Evolutionary conservation across 257 asterid species (phyloP).

Genomic region (Leonotis leonurus): DNA sequence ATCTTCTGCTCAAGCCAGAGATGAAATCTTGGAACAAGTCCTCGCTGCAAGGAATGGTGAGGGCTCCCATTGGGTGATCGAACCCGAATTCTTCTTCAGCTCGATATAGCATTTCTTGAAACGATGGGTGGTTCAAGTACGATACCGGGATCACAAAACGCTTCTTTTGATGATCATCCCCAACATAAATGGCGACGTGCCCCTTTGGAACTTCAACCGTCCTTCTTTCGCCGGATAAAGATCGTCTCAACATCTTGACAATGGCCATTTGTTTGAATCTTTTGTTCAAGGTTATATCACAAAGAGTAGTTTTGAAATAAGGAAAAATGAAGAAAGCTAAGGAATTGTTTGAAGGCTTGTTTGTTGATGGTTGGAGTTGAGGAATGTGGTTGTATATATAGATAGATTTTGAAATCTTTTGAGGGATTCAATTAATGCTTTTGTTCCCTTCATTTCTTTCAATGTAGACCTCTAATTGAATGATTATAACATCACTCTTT

Average conservation of each 20-base stretch:
- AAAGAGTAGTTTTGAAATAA: too few species aligned
- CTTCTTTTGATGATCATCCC: slow-evolving; percentile 5
- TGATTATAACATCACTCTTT: too few species aligned
- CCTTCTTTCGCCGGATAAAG: slow-evolving; percentile 9
- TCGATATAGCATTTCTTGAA: slow-evolving; percentile 25
- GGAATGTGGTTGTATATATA: too few species aligned
- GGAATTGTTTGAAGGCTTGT: too few species aligned
- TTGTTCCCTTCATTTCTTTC: too few species aligned
- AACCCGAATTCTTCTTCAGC: slow-evolving; percentile 32
- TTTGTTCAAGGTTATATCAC: too few species aligned
- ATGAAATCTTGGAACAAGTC: slow-evolving; percentile 15
- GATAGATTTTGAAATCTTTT: too few species aligned
- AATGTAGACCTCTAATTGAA: too few species aligned
- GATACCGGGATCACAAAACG: slow-evolving; percentile 12
- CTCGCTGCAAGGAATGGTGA: slow-evolving; percentile 27
- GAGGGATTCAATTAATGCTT: too few species aligned
- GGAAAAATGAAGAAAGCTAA: too few species aligned
- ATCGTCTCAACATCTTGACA: too few species aligned
- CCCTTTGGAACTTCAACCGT: slow-evolving; percentile 12
- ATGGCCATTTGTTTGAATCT: slow-evolving; percentile 16
- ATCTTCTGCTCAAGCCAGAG: neutral
- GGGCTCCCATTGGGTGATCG: slow-evolving; percentile 36
- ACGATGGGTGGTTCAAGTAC: slow-evolving; percentile 29
- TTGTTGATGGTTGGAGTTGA: too few species aligned
- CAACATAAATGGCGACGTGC: slow-evolving; percentile 3